Conservation (phyloP, 129 eudicot genomes). For the Chrysanthemum lavandulifolium region DNA sequence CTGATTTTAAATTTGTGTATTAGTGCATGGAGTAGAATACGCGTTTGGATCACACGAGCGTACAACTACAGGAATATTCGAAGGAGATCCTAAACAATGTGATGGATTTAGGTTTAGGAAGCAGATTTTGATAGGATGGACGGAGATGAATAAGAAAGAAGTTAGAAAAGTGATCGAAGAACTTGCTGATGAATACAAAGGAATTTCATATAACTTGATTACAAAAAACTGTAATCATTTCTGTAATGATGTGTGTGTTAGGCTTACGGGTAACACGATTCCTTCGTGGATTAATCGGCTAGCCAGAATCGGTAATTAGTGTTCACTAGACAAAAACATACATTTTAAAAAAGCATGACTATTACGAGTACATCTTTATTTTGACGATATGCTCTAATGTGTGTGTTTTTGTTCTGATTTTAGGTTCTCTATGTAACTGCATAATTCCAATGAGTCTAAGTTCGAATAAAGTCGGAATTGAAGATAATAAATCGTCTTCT, state of each 20-base stretch:
- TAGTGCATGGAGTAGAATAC: conserved; percentile 89
- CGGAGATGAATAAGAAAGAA: conserved; percentile 46
- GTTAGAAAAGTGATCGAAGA: conserved; percentile 67
- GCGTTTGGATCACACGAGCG: conserved; percentile 92
- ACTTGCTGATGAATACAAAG: conserved; percentile 63
- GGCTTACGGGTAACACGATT: conserved; percentile 68
- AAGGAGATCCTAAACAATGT: conserved; percentile 73
- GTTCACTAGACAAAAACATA: too few relatives aligned
- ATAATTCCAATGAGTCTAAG: conserved; percentile 64
- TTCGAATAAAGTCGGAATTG: conserved; percentile 55
- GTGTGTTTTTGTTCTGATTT: conserved; percentile 6
- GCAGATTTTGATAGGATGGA: conserved; percentile 71
- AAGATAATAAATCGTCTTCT: conserved; percentile 48
- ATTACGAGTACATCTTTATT: not conserved
- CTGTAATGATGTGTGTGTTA: conserved; percentile 72
- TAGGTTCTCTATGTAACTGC: conserved; percentile 74
- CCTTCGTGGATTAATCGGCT: conserved; percentile 94
- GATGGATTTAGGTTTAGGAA: conserved; percentile 77
- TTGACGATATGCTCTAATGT: not conserved
- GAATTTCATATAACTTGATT: conserved; percentile 75
- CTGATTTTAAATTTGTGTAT: not conserved
- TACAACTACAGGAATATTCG: conserved; percentile 72
- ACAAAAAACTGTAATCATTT: conserved; percentile 90
- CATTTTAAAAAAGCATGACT: not conserved
- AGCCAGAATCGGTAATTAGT: conserved; percentile 66